Conservation (phyloP, 139 green algal genomes). For the Prasinococcaceae sp. region DNA sequence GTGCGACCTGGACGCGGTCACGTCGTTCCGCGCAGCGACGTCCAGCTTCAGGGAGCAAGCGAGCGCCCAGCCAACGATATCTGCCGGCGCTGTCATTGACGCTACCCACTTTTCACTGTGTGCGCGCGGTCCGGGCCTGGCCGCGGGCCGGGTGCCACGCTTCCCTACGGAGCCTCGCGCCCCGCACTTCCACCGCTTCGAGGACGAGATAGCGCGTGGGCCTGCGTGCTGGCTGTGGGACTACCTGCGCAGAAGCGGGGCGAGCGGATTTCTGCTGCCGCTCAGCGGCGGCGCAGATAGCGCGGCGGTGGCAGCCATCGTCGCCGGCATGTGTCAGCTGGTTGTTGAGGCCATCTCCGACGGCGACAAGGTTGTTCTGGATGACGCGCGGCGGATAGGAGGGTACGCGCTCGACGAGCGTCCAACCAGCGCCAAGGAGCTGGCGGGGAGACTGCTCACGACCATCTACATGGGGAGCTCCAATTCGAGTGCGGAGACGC, state of each 20-base stretch:
- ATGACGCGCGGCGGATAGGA: constrained; percentile 31
- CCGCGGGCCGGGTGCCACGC: no score
- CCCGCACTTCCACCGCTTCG: constrained; percentile 30
- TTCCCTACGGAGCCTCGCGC: no score
- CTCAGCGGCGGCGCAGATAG: constrained; percentile 67
- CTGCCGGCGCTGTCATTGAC: no score
- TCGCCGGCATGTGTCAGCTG: constrained; percentile 91
- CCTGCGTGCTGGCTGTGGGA: constrained; percentile 97
- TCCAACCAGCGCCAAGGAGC: constrained; percentile 25
- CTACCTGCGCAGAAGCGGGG: constrained; percentile 71
- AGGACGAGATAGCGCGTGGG: constrained; percentile 88
- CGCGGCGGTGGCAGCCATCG: constrained; percentile 69
- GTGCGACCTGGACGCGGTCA: constrained; percentile 83
- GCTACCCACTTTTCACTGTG: no score
- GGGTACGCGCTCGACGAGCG: constrained; percentile 35
- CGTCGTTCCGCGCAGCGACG: neutral
- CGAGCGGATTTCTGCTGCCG: constrained; percentile 76
- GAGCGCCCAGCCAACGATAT: no score
- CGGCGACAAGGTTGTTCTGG: neutral
- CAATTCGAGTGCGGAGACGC: constrained; percentile 21
- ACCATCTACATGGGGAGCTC: constrained; percentile 82
- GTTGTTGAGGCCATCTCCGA: neutral
- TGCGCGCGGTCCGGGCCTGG: no score
- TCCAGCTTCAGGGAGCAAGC: neutral
- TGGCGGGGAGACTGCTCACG: constrained; percentile 65